phyloP scores from a whole-genome alignment of 306 rosid genomes.

The Morella rubra region DNA sequence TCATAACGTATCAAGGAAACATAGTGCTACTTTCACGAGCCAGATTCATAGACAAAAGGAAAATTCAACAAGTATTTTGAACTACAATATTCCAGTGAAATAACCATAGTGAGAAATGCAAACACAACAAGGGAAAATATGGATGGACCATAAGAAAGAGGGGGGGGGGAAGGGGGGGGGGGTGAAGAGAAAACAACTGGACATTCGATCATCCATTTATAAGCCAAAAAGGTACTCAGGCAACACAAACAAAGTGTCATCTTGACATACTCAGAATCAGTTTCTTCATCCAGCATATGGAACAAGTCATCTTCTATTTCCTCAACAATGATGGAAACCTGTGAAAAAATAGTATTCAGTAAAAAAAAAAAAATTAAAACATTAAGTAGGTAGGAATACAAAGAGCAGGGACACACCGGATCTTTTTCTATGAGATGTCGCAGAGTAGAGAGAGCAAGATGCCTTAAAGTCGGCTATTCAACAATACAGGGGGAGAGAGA shows the following conservation, averaged over 20 bases:
- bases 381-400: conserved; percentile 8
- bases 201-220: neutral
- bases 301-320: conserved; percentile 87
- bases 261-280: conserved; percentile 51
- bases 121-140: neutral
- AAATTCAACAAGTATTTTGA: neutral
- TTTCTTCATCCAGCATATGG: conserved; percentile 97
- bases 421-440: conserved; percentile 96
- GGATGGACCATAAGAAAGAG: no score
- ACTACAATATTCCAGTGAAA: neutral
- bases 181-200: neutral
- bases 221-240: conserved; percentile 6
- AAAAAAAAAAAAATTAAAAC: neutral
- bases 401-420: conserved; percentile 55
- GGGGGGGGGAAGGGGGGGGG: no score
- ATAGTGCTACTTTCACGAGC: neutral
- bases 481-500: conserved; percentile 4
- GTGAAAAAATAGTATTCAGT: conserved; percentile 35
- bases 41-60: neutral
- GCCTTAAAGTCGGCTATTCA: conserved; percentile 87
- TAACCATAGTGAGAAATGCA: neutral
- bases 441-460: conserved; percentile 88
- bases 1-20: neutral
- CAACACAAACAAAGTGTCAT: conserved; percentile 7
- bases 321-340: conserved; percentile 81